Conservation (phyloP, 192 early-diverging fungal genomes). For the Umbelopsis isabellina region DNA sequence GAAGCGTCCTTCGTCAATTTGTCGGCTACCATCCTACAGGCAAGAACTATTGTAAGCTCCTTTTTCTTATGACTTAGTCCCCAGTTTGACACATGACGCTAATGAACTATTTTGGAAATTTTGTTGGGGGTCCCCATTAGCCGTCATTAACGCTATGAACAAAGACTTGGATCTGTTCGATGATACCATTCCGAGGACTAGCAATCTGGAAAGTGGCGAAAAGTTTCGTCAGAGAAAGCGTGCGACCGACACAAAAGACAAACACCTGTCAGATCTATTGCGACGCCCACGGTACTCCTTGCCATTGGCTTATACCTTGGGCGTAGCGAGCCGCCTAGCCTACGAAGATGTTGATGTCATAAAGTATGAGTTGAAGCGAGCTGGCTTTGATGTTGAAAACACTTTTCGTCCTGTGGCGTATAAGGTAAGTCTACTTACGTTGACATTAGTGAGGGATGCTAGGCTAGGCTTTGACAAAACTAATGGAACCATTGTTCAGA, state of each 20-base stretch:
- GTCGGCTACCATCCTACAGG: slow-evolving; percentile 35
- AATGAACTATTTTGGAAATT: slow-evolving; percentile 6
- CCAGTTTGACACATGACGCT: neutral
- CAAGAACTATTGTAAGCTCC: slow-evolving; percentile 29
- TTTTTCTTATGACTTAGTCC: neutral
- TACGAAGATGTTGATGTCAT: slow-evolving; percentile 59
- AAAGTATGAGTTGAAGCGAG: slow-evolving; percentile 48
- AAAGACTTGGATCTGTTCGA: slow-evolving; percentile 28
- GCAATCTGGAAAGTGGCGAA: slow-evolving; percentile 25
- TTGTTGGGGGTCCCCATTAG: slow-evolving; percentile 8
- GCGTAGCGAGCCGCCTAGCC: slow-evolving; percentile 51
- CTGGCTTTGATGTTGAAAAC: slow-evolving; percentile 53
- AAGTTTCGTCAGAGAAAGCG: slow-evolving; percentile 27
- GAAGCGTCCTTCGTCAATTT: slow-evolving; percentile 25
- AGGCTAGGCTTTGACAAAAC: neutral
- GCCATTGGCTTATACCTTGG: slow-evolving; percentile 50
- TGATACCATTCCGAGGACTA: slow-evolving; percentile 12
- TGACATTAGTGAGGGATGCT: neutral
- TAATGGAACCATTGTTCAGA: slow-evolving; percentile 29
- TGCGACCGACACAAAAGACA: slow-evolving; percentile 7
- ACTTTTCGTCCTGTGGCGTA: slow-evolving; percentile 57
- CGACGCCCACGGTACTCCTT: slow-evolving; percentile 49
- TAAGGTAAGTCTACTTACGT: slow-evolving; percentile 37
- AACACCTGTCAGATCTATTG: slow-evolving; percentile 2
- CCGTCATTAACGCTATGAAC: slow-evolving; percentile 41